Evolutionary conservation across 768 basidiomycete species (phyloP).

Genomic region (Dacryopinax spathularia): DNA sequence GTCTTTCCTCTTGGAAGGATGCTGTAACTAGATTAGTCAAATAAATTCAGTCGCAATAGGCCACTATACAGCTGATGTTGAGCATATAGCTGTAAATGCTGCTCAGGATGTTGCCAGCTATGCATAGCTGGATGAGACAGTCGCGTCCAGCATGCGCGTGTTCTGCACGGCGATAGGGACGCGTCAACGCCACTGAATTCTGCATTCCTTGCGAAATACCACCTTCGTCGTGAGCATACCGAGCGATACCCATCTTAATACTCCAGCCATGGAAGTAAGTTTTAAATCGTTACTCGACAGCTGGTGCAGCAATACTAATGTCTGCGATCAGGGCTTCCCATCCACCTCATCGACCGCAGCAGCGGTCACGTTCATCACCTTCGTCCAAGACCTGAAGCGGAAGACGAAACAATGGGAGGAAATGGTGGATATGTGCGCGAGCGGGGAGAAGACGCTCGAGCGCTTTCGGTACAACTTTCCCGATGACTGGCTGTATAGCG

Average conservation of each 20-base stretch:
- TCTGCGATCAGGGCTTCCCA: not conserved
- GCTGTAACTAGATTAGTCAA: not conserved
- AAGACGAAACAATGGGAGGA: slow-evolving; percentile 94
- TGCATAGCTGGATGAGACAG: no score
- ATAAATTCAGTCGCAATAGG: not conserved
- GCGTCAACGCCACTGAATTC: not conserved
- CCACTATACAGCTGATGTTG: not conserved
- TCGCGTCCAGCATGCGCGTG: not conserved
- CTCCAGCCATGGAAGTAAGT: not conserved
- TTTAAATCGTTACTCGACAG: not conserved
- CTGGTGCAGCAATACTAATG: not conserved
- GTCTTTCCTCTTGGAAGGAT: not conserved
- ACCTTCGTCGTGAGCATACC: not conserved
- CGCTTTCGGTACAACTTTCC: slow-evolving; percentile 94
- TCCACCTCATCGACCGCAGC: slow-evolving; percentile 84
- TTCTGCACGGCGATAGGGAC: not conserved
- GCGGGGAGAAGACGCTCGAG: slow-evolving; percentile 94
- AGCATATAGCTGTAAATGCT: no score
- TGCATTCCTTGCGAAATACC: not conserved
- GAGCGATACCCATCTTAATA: not conserved
- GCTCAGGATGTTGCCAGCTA: no score
- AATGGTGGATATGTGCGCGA: slow-evolving; percentile 86
- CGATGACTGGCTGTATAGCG: slow-evolving; percentile 95
- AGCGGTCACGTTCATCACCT: slow-evolving; percentile 97
- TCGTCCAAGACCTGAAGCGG: slow-evolving; percentile 96